Conservation (phyloP, 331 rosid species). For the Acacia concinna region DNA sequence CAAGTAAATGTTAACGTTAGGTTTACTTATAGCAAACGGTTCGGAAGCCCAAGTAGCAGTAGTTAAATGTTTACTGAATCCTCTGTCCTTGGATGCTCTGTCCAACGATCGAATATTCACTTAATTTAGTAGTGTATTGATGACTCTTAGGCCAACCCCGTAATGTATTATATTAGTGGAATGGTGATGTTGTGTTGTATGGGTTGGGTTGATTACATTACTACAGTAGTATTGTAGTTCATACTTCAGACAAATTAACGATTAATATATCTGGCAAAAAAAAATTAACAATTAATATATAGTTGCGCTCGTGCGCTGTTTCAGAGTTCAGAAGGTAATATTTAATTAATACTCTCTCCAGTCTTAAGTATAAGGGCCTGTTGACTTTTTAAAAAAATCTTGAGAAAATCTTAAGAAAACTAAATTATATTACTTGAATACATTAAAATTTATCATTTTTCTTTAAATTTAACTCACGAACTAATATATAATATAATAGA, state of each 20-base stretch:
- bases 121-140: slow-evolving; percentile 2
- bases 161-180: neutral
- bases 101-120: slow-evolving; percentile 21
- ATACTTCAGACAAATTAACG: too few species aligned
- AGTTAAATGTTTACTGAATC: neutral
- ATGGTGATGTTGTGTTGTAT: neutral
- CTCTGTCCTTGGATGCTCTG: slow-evolving; percentile 48
- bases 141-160: slow-evolving; percentile 32
- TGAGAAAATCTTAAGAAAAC: too few species aligned
- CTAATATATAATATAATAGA: too few species aligned
- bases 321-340: slow-evolving; percentile 2
- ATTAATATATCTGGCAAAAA: too few species aligned
- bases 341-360: neutral
- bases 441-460: too few species aligned
- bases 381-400: too few species aligned
- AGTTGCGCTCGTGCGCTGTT: slow-evolving; percentile 6
- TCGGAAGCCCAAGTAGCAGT: neutral
- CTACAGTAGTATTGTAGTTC: neutral
- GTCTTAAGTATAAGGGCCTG: too few species aligned
- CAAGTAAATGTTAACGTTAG: neutral
- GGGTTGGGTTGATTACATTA: neutral
- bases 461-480: too few species aligned
- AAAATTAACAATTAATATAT: too few species aligned
- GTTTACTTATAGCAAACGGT: neutral
- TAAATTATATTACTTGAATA: too few species aligned